Percentiles rank a stretch among this genome's conserved stretches.
Evolutionary conservation across 768 basidiomycete genomes (phyloP).

Genomic region (Suillus subluteus): DNA sequence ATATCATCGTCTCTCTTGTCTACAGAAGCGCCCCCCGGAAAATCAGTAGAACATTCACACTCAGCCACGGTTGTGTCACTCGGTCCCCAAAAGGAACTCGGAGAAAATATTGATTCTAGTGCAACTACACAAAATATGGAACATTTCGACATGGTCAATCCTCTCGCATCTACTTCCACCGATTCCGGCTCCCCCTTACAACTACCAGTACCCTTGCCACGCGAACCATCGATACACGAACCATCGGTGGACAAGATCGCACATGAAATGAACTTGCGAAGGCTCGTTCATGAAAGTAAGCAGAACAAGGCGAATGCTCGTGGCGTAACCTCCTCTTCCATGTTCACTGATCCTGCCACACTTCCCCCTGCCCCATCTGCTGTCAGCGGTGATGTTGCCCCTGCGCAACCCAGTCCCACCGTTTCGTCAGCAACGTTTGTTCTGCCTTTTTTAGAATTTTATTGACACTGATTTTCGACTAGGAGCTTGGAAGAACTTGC

Average conservation of each 20-base stretch:
- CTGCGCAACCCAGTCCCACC: slow-evolving; percentile 1
- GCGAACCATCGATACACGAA: slow-evolving; percentile 1
- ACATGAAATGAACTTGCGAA: slow-evolving; percentile 42
- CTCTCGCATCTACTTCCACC: slow-evolving; percentile 5
- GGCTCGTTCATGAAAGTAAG: slow-evolving; percentile 39
- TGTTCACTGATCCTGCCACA: background rate
- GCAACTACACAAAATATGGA: slow-evolving; percentile 38
- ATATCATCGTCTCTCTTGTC: background rate
- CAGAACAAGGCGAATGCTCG: slow-evolving; percentile 41
- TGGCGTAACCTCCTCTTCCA: slow-evolving; percentile 17
- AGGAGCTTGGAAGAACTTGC: slow-evolving; percentile 53
- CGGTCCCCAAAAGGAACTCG: slow-evolving; percentile 48
- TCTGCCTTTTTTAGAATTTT: background rate
- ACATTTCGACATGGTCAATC: background rate
- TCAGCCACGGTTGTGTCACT: slow-evolving; percentile 21
- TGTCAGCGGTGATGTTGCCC: background rate
- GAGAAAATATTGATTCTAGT: slow-evolving; percentile 44
- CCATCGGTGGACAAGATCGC: slow-evolving; percentile 33
- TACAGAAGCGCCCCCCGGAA: background rate
- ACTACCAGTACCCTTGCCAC: slow-evolving; percentile 1
- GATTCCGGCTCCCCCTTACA: background rate
- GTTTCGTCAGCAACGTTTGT: slow-evolving; percentile 8
- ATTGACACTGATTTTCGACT: background rate
- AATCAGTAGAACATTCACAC: background rate
- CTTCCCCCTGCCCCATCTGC: slow-evolving; percentile 11